A percentile compares a stretch with the other conserved stretches of the same genome.
These are phyloP conservation scores for Umbelopsis ramanniana DNA, from an alignment of 192 early-diverging fungal genomes.

Conservation along the genomic window DNA sequence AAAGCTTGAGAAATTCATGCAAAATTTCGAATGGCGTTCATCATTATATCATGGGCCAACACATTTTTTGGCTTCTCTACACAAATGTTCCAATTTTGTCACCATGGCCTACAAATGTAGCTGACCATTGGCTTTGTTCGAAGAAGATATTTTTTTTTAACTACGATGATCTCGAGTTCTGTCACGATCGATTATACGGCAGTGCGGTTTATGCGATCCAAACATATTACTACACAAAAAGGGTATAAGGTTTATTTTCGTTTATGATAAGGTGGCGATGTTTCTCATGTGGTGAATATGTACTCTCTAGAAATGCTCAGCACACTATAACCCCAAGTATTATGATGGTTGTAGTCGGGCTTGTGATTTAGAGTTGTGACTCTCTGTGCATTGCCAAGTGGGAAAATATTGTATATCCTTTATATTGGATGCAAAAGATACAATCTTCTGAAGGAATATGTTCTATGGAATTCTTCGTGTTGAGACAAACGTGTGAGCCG, in stretches of 20 bases:
- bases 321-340: background rate
- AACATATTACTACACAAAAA: background rate
- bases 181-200: background rate
- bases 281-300: background rate
- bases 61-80: background rate
- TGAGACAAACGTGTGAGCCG: no score
- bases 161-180: background rate
- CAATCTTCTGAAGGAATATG: no score
- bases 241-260: background rate
- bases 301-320: background rate
- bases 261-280: background rate
- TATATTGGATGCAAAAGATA: no score
- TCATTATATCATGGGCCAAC: background rate
- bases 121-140: no score
- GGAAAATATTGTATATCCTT: no score
- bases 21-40: background rate
- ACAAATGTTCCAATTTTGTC: conserved; percentile 1
- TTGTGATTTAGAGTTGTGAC: background rate
- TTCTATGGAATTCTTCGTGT: no score
- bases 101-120: background rate
- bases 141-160: no score
- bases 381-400: background rate
- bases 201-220: no score
- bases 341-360: no score
- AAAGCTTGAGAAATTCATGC: conserved; percentile 13